These are phyloP conservation scores for Cladosporium sp. DNA, from an alignment of 2,329 filamentous ascomycete species.

Conservation along the genomic window DNA sequence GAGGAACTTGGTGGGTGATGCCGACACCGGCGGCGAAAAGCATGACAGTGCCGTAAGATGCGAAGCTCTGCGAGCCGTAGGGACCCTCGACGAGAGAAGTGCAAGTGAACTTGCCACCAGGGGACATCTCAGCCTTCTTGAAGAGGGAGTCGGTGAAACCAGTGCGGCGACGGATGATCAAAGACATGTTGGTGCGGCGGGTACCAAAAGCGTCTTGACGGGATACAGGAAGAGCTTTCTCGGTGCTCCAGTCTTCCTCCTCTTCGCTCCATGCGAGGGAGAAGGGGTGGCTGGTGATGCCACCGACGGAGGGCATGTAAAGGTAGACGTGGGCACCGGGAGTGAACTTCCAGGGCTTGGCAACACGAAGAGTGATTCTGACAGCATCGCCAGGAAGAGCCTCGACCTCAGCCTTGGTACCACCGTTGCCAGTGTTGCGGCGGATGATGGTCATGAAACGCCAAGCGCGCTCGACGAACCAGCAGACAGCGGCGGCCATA, in stretches of 20 bases:
- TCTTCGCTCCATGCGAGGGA: constrained; percentile 75
- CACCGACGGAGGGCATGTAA: constrained; percentile 68
- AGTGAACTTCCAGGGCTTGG: constrained; percentile 70
- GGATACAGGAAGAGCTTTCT: constrained; percentile 46
- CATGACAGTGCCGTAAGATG: constrained; percentile 88
- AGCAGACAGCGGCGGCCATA: constrained; percentile 61
- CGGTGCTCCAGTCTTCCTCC: constrained; percentile 35
- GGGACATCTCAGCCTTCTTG: constrained; percentile 57
- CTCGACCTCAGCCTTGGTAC: constrained; percentile 67
- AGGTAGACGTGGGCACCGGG: constrained; percentile 77
- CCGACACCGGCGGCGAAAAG: constrained; percentile 91
- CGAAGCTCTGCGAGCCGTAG: constrained; percentile 74
- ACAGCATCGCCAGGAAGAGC: constrained; percentile 72
- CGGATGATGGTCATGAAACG: constrained; percentile 60
- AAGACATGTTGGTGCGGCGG: constrained; percentile 61
- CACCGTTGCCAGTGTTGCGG: constrained; percentile 63
- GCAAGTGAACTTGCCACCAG: constrained; percentile 55
- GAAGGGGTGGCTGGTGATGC: constrained; percentile 75
- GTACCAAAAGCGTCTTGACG: constrained; percentile 49
- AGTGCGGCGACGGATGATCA: constrained; percentile 81
- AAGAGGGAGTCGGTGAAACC: constrained; percentile 84
- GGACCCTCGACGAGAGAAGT: constrained; percentile 83
- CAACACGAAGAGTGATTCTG: constrained; percentile 68
- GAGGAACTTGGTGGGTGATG: constrained; percentile 92
- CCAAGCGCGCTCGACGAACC: constrained; percentile 59